Base-by-base conservation (phyloP, 2,329 filamentous ascomycete species). In the Diaporthe citri region DNA sequence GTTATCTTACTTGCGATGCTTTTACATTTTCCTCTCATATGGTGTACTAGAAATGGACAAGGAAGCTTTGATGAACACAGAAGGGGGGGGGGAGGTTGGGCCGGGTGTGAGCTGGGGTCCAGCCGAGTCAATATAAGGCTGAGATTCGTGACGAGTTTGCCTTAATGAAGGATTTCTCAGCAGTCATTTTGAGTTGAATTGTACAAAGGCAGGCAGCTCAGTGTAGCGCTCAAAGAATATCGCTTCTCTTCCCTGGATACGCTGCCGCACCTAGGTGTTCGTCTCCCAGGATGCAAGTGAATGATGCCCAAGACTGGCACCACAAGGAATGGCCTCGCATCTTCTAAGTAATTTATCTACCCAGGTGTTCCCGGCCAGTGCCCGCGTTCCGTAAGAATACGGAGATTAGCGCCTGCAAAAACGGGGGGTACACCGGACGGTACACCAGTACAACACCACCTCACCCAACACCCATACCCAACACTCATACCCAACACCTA, bases 11-110 rank as follows among this genome's bases (percentile, higher is more conserved):
- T 20, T 36, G 36, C 31, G 80, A 75, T 55, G 52, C 60, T 60
- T 69, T 51, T 31, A 56, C 60, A 56, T 71, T 71, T 72, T 71
- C 39, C 25, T 56, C 46, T 34, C 46, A 73, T 31, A 48, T 28
- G 72, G 74, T 76, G 76, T 76, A 76, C 74, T 74, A 76, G 74
- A 76, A 43, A 62, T 62, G 55, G 67, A 62, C 52, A 46, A 51
- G 57, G 71, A 57, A 48, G 64, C 46, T 39, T 69, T 70, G 36
- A 48, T 64, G 48, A 43, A 41, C 57, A 69, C 25, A 10, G 41
- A 28, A 46, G 48, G 71, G 71, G 43, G 71, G 71, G 43, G 22
- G 20, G 39, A 41, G 48, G 51, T 34, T 34, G 34, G 60, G 59
- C 36, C n/a, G 59, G 59, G n/a, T 59, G 25, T 52, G 39, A 39